Percentiles rank a stretch among this genome's conserved stretches.
Evolutionary conservation across 345 rosid species (phyloP).

Genomic region (Euclidium syriacum): DNA sequence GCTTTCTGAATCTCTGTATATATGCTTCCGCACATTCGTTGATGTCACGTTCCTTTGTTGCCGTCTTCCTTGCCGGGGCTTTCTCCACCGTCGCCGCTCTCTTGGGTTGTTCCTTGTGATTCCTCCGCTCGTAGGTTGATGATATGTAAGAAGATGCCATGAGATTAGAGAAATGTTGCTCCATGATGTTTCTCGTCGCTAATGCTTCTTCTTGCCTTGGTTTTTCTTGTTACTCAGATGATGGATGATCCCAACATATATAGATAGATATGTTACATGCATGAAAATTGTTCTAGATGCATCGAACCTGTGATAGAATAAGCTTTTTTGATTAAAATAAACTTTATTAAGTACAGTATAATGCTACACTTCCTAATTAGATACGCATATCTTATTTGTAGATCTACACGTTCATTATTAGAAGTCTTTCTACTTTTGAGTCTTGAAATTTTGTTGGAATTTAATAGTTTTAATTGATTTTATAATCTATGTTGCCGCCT

Average conservation of each 20-base stretch:
- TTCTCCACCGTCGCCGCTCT: not conserved
- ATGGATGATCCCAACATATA: not conserved
- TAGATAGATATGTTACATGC: constrained; percentile 2
- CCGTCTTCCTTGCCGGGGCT: constrained; percentile 1
- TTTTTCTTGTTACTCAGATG: not conserved
- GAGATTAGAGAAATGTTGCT: constrained; percentile 16
- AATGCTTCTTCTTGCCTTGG: not conserved
- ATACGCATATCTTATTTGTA: constrained; percentile 18
- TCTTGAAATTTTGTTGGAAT: no score
- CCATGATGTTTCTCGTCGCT: not conserved
- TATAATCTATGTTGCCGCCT: no score
- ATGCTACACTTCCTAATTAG: constrained; percentile 3
- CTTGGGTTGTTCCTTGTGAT: not conserved
- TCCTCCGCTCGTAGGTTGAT: constrained; percentile 17
- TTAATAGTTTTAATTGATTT: no score
- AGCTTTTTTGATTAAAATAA: constrained; percentile 16
- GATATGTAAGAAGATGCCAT: constrained; percentile 12
- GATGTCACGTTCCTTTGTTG: constrained; percentile 37
- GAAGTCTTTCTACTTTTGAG: no score
- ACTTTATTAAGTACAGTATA: not conserved
- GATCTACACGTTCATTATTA: constrained; percentile 1
- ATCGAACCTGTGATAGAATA: constrained; percentile 13
- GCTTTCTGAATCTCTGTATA: constrained; percentile 61
- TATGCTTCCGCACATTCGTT: constrained; percentile 72
- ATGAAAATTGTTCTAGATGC: constrained; percentile 19